These are phyloP conservation scores for Claviceps pazoutovae DNA, from an alignment of 2,329 filamentous ascomycete genomes.

Conservation along the genomic window DNA sequence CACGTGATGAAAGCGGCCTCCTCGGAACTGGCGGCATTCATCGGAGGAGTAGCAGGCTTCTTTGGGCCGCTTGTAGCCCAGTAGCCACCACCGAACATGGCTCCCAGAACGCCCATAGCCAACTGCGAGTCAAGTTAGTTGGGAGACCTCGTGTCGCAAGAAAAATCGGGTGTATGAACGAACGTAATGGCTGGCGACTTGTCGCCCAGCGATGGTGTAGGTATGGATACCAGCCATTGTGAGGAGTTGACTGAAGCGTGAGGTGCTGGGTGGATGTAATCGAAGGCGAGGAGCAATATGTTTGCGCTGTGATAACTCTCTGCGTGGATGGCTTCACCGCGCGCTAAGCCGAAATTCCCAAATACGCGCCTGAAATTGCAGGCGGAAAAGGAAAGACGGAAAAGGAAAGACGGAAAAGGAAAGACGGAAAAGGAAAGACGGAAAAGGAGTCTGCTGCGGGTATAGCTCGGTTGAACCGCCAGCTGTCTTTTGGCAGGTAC, in stretches of 20 bases:
- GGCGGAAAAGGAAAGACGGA: slow-evolving; percentile 10
- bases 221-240: slow-evolving; percentile 26
- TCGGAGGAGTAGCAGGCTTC: slow-evolving; percentile 36
- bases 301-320: slow-evolving; percentile 12
- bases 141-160: neutral
- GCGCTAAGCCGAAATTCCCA: slow-evolving; percentile 12
- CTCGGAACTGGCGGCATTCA: slow-evolving; percentile 48
- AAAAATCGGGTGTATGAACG: slow-evolving; percentile 18
- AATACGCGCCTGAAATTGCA: slow-evolving; percentile 20
- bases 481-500: neutral
- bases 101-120: slow-evolving; percentile 40
- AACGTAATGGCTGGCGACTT: slow-evolving; percentile 49
- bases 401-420: slow-evolving; percentile 6
- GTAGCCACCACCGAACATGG: slow-evolving; percentile 36
- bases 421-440: slow-evolving; percentile 6
- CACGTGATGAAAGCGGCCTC: slow-evolving; percentile 54
- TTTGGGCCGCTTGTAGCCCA: slow-evolving; percentile 30
- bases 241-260: slow-evolving; percentile 10
- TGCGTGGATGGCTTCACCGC: slow-evolving; percentile 8
- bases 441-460: slow-evolving; percentile 8
- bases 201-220: slow-evolving; percentile 44
- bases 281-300: neutral
- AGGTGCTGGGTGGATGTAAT: slow-evolving; percentile 8
- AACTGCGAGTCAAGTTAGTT: slow-evolving; percentile 26
- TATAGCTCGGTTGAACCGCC: slow-evolving; percentile 16